Conservation (phyloP, 1,139 yeast species). For the Candida mesenterica region DNA sequence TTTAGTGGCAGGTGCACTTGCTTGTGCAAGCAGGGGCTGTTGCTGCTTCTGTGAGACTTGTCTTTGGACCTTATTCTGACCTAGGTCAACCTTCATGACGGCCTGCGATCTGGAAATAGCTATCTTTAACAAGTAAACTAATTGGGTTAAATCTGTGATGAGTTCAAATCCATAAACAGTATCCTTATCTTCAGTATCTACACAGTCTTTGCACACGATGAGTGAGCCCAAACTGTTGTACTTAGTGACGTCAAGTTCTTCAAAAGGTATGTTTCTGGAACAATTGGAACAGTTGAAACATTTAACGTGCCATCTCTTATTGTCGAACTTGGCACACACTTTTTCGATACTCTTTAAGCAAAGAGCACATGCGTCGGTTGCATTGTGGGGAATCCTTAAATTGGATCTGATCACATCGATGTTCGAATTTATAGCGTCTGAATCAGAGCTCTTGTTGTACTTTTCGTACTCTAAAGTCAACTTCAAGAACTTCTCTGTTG, state of each 20-base stretch:
- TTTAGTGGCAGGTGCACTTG: not conserved
- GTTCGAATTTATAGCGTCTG: constrained; percentile 20
- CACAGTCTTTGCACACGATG: constrained; percentile 59
- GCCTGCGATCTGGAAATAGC: constrained; percentile 78
- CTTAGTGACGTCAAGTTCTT: constrained; percentile 34
- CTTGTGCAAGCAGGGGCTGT: not conserved
- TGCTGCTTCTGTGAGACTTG: constrained; percentile 2
- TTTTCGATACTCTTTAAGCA: constrained; percentile 84
- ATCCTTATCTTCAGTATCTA: constrained; percentile 22
- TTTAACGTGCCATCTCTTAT: constrained; percentile 75
- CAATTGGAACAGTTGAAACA: constrained; percentile 71
- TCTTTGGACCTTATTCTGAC: constrained; percentile 3
- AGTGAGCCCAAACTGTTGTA: constrained; percentile 24
- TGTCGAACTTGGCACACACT: constrained; percentile 61
- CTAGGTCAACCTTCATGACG: constrained; percentile 47
- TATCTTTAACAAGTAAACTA: constrained; percentile 73
- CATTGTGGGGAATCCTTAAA: constrained; percentile 51
- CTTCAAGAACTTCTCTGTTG: constrained; percentile 62
- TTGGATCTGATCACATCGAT: constrained; percentile 40
- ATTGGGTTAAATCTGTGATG: constrained; percentile 71
- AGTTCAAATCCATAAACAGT: constrained; percentile 55
- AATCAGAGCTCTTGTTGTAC: constrained; percentile 17
- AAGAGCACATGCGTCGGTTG: constrained; percentile 73
- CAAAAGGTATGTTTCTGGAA: constrained; percentile 29
- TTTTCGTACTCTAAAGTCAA: constrained; percentile 49